Evolutionary conservation across 1,284 basidiomycete genomes (phyloP).

Genomic region (Singerocomus rubriflavus): DNA sequence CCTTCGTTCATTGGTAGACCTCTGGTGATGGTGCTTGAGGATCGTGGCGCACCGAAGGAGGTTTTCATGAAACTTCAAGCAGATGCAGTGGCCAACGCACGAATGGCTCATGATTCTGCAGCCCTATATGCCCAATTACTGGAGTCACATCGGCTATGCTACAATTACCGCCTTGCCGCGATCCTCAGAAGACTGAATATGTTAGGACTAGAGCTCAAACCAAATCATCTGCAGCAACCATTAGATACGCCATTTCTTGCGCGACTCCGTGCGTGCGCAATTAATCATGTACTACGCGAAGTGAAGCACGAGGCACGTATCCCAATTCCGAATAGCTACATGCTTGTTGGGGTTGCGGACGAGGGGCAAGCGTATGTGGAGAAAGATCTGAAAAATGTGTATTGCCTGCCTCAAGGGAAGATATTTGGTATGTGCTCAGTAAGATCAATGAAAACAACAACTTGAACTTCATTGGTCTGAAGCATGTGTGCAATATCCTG

Average conservation of each 20-base stretch:
- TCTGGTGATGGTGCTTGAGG: constrained; percentile 45
- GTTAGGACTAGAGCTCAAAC: constrained; percentile 16
- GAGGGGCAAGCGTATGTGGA: constrained; percentile 48
- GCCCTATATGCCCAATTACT: constrained; percentile 33
- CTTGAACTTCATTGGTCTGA: constrained; percentile 32
- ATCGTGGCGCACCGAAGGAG: constrained; percentile 32
- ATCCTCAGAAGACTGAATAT: constrained; percentile 37
- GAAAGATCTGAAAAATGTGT: constrained; percentile 51
- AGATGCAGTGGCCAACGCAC: constrained; percentile 36
- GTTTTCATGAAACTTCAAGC: constrained; percentile 41
- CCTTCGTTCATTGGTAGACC: constrained; percentile 37
- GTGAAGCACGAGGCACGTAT: constrained; percentile 51
- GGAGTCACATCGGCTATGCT: constrained; percentile 43
- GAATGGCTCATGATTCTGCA: constrained; percentile 28
- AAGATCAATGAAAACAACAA: not conserved
- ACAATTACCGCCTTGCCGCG: constrained; percentile 40
- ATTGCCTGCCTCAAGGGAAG: constrained; percentile 40
- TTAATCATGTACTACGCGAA: constrained; percentile 45
- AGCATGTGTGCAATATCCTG: constrained; percentile 56
- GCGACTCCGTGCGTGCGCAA: constrained; percentile 32
- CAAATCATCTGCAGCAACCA: constrained; percentile 30
- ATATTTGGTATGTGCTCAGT: constrained; percentile 48
- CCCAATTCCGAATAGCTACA: constrained; percentile 43
- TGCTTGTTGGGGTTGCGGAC: constrained; percentile 49
- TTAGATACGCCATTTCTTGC: constrained; percentile 20